Evolutionary conservation across 2,329 filamentous ascomycete species (phyloP).

Genomic region (Mycosphaerella sp.): DNA sequence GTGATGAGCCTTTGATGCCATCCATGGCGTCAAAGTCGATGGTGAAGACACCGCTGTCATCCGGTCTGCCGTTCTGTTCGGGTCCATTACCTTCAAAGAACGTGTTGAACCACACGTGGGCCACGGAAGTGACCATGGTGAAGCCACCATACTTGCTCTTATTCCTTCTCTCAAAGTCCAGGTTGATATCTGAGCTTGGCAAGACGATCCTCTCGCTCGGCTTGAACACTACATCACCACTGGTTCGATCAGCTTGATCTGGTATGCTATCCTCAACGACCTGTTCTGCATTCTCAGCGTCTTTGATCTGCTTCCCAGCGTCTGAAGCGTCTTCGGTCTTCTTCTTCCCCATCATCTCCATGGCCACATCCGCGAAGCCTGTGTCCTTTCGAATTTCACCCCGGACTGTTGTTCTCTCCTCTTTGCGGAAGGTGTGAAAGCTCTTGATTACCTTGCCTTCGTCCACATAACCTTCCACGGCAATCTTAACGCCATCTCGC

Average conservation of each 20-base stretch:
- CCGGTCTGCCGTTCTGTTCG: conserved; percentile 58
- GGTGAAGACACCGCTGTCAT: conserved; percentile 65
- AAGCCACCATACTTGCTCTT: conserved; percentile 67
- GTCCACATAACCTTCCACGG: conserved; percentile 79
- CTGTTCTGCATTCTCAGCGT: conserved; percentile 20
- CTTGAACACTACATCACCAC: conserved; percentile 71
- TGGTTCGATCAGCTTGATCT: conserved; percentile 42
- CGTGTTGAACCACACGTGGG: conserved; percentile 94
- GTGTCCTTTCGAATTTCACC: conserved; percentile 44
- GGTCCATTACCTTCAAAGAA: conserved; percentile 82
- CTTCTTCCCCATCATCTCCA: conserved; percentile 39
- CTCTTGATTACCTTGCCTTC: conserved; percentile 79
- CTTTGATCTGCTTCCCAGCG: conserved; percentile 17
- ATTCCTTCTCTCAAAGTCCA: conserved; percentile 81
- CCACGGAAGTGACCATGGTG: conserved; percentile 86
- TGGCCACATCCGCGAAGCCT: conserved; percentile 42
- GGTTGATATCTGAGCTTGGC: conserved; percentile 79
- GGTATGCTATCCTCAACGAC: conserved; percentile 11
- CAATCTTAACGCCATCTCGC: conserved; percentile 78
- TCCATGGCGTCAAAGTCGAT: conserved; percentile 77
- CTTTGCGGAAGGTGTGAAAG: conserved; percentile 71
- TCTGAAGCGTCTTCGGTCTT: conserved; percentile 20
- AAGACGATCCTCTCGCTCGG: conserved; percentile 63
- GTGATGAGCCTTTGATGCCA: conserved; percentile 82
- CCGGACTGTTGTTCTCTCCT: conserved; percentile 63